These are phyloP conservation scores for Leavenworthia alabamica DNA, from an alignment of 345 rosid genomes.

Conservation along the genomic window DNA sequence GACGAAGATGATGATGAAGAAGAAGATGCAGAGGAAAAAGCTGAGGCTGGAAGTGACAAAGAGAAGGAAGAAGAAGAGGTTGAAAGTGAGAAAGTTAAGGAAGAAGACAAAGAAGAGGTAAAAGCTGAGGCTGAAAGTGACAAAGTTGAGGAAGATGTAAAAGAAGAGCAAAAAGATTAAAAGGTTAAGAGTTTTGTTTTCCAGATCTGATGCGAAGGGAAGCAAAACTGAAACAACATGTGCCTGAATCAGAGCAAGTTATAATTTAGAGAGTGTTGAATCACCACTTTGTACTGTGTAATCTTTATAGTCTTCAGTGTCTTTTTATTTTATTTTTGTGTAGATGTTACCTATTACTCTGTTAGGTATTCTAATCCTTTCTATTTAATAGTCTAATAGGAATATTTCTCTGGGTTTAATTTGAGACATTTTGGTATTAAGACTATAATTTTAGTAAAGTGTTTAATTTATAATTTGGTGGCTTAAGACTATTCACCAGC, in stretches of 20 bases:
- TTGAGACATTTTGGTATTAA: not conserved
- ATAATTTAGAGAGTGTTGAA: constrained; percentile 5
- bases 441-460: too few species aligned
- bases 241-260: constrained; percentile 9
- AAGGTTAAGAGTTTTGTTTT: not conserved
- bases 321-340: constrained; percentile 6
- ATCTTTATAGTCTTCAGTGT: constrained; percentile 9
- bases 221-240: constrained; percentile 7
- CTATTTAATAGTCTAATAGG: not conserved
- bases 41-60: constrained; percentile 34
- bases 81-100: constrained; percentile 32
- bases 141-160: too few species aligned
- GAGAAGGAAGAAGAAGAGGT: constrained; percentile 16
- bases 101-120: constrained; percentile 32
- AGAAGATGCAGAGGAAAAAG: constrained; percentile 47
- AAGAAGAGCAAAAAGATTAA: constrained; percentile 38
- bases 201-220: constrained; percentile 11
- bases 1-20: constrained; percentile 72
- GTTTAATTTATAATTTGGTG: not conserved
- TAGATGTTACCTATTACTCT: constrained; percentile 7
- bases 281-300: constrained; percentile 17
- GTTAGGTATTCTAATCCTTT: not conserved
- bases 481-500: constrained; percentile 9
- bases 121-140: constrained; percentile 40
- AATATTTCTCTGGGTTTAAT: not conserved